These are phyloP conservation scores for Zoysia pacifica DNA, from an alignment of 176 grass and related monocot species.

Conservation along the genomic window DNA sequence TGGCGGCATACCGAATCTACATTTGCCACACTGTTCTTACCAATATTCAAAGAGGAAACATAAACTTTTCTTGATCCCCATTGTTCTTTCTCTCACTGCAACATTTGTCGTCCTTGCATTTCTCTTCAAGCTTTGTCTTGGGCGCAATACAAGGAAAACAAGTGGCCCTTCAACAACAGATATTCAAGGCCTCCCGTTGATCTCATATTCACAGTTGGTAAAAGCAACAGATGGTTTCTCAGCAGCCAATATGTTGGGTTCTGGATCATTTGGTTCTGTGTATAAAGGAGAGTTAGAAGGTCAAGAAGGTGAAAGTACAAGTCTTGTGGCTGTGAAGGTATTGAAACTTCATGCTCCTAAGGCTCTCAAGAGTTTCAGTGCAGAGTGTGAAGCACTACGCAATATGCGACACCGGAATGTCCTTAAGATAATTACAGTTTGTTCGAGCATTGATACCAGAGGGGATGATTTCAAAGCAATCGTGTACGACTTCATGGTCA, in stretches of 20 bases:
- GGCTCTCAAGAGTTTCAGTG: constrained; percentile 34
- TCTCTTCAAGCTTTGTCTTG: background rate
- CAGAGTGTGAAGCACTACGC: constrained; percentile 41
- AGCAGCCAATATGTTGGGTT: background rate
- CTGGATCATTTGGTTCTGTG: constrained; percentile 34
- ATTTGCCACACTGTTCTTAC: constrained; percentile 18
- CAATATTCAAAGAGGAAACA: background rate
- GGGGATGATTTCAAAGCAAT: constrained; percentile 52
- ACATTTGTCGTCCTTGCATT: background rate
- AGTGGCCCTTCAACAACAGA: background rate
- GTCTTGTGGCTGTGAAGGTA: constrained; percentile 44
- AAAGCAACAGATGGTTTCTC: constrained; percentile 34
- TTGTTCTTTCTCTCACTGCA: constrained; percentile 20
- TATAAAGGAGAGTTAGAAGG: constrained; percentile 12
- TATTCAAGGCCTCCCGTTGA: constrained; percentile 1
- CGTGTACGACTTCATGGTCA: constrained; percentile 31
- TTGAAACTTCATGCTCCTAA: constrained; percentile 31
- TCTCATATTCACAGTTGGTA: constrained; percentile 10
- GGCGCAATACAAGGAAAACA: background rate
- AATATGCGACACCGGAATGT: constrained; percentile 38
- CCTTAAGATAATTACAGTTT: constrained; percentile 37
- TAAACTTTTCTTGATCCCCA: background rate
- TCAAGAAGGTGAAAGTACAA: background rate
- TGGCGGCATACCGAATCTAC: constrained; percentile 25
- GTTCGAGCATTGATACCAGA: constrained; percentile 37